phyloP scores from a whole-genome alignment of 129 eudicot genomes.

The Escallonia rubra region DNA sequence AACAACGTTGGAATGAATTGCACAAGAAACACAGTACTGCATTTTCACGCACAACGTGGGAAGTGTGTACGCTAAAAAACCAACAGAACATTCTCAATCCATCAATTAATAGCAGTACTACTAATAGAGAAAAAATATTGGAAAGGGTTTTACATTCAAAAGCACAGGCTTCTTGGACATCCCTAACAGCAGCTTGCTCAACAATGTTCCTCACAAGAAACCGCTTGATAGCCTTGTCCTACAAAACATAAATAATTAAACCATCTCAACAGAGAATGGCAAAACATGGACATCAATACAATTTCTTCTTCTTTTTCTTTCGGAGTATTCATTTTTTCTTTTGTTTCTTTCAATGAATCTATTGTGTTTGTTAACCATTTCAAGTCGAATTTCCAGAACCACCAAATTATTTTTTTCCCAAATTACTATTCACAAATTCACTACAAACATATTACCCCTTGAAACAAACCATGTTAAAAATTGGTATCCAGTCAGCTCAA shows the following conservation, averaged over 20 bases:
- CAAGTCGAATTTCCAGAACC: not conserved
- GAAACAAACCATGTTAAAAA: too few species aligned
- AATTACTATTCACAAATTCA: too few species aligned
- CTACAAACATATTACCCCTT: too few species aligned
- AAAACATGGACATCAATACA: too few species aligned
- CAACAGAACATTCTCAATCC: not conserved
- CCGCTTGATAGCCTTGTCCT: conserved; percentile 87
- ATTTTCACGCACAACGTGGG: conserved; percentile 71
- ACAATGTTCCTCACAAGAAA: conserved; percentile 80
- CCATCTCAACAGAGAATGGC: not conserved
- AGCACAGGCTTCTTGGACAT: conserved; percentile 84
- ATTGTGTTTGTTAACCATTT: too few species aligned
- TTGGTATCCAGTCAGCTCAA: too few species aligned
- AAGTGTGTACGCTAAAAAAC: conserved; percentile 49
- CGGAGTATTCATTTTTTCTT: too few species aligned
- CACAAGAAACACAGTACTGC: conserved; percentile 80
- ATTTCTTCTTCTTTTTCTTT: too few species aligned
- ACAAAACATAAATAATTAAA: not conserved
- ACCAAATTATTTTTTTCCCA: too few species aligned
- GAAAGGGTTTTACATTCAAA: conserved; percentile 39
- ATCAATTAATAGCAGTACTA: too few species aligned
- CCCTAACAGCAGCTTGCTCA: conserved; percentile 82
- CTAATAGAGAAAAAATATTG: not conserved
- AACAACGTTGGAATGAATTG: conserved; percentile 75
- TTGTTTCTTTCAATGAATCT: too few species aligned